Conservation (phyloP, 1,284 basidiomycete species). For the Porodaedalea pini region DNA sequence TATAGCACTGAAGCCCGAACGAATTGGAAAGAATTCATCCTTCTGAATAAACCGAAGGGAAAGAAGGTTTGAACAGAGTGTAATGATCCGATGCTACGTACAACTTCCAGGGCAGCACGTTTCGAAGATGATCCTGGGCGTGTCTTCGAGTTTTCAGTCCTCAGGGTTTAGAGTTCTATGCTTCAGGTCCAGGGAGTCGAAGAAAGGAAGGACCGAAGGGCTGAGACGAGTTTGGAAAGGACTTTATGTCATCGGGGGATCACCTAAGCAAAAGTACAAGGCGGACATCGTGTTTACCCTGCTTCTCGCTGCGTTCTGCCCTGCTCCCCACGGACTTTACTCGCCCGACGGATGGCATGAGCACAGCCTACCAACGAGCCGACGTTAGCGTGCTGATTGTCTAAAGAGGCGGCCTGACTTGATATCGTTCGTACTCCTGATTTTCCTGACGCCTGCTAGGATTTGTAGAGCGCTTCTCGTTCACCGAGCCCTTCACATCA, state of each 20-base stretch:
- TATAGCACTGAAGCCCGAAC: slow-evolving; percentile 6
- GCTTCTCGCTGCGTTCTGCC: neutral
- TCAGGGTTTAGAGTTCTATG: slow-evolving; percentile 2
- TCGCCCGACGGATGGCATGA: neutral
- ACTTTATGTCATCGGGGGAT: neutral
- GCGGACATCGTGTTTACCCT: neutral
- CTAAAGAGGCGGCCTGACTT: neutral
- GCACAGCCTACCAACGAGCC: neutral
- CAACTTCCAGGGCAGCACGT: slow-evolving; percentile 1
- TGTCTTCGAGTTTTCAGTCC: slow-evolving; percentile 7
- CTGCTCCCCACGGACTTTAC: slow-evolving; percentile 7
- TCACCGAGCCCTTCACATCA: neutral
- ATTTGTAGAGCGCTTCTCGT: neutral
- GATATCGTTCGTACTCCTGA: neutral
- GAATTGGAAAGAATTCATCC: slow-evolving; percentile 5
- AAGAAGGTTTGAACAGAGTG: slow-evolving; percentile 10
- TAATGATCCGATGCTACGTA: slow-evolving; percentile 16
- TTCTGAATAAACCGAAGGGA: slow-evolving; percentile 1
- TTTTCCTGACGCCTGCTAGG: neutral
- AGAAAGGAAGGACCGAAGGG: neutral
- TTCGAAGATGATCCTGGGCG: slow-evolving; percentile 9
- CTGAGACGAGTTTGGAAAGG: neutral
- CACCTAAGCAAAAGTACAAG: slow-evolving; percentile 6
- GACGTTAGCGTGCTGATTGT: slow-evolving; percentile 1
- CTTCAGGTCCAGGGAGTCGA: slow-evolving; percentile 7